Percentiles rank a stretch among this genome's conserved stretches.
Evolutionary conservation across 805 yeast species (phyloP).

Genomic region (Saccharomyces kudriavzevii): DNA sequence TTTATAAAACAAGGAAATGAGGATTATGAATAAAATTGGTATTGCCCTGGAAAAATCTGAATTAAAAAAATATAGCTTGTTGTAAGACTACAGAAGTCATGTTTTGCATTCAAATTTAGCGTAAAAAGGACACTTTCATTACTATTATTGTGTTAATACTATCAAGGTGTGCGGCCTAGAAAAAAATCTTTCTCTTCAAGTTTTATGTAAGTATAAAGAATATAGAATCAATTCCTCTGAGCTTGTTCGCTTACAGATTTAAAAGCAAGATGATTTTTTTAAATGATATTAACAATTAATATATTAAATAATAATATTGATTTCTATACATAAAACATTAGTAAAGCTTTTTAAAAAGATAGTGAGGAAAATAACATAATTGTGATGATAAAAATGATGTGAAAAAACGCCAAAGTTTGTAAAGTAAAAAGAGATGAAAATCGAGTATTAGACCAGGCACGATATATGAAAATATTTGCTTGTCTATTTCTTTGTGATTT

Average conservation of each 20-base stretch:
- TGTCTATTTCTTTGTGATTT: slow-evolving; percentile 11
- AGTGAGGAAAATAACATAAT: background rate
- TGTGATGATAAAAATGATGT: background rate
- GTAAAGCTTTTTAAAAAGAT: background rate
- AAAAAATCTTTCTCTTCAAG: too few relatives aligned
- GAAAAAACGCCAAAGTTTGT: background rate
- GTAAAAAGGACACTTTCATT: background rate
- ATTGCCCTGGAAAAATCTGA: background rate
- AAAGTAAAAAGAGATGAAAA: background rate
- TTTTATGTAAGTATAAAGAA: too few relatives aligned
- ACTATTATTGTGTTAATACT: too few relatives aligned
- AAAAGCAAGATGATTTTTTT: background rate
- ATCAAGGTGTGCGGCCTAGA: too few relatives aligned
- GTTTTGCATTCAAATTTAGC: background rate
- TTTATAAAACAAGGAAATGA: slow-evolving; percentile 9
- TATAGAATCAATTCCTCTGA: too few relatives aligned
- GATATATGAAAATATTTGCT: background rate
- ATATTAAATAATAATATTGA: background rate
- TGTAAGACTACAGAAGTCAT: background rate
- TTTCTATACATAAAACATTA: background rate
- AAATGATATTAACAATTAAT: background rate
- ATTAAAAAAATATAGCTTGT: background rate
- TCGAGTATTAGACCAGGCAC: background rate
- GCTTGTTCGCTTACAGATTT: too few relatives aligned
- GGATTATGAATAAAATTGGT: background rate